Conservation (phyloP, 2,329 filamentous ascomycete species). For the Xylaria sp. region DNA sequence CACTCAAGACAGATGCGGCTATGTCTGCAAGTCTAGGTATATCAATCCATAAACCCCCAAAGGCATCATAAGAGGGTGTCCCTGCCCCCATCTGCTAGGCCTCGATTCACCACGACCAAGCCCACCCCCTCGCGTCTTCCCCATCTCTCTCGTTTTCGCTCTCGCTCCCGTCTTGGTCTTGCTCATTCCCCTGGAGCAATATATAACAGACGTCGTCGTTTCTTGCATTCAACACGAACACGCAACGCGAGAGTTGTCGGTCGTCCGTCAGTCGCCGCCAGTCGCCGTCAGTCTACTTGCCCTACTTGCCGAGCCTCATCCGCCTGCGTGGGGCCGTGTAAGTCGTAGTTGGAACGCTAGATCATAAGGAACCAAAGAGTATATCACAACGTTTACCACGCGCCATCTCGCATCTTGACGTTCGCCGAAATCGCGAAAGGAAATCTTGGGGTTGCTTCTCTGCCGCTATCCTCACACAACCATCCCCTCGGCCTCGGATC, state of each 20-base stretch:
- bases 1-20: slow-evolving; percentile 3
- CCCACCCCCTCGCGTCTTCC: slow-evolving; percentile 4
- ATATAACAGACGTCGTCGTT: not conserved
- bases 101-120: slow-evolving; percentile 12
- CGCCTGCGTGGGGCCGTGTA: slow-evolving; percentile 4
- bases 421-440: too few relatives aligned
- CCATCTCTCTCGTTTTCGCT: slow-evolving; percentile 1
- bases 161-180: slow-evolving; percentile 2
- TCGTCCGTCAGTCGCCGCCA: not conserved
- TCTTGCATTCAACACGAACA: not conserved
- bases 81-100: slow-evolving; percentile 29
- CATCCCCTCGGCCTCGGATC: too few relatives aligned
- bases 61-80: slow-evolving; percentile 21
- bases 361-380: not conserved
- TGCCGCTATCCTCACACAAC: too few relatives aligned
- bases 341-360: not conserved
- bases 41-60: slow-evolving; percentile 31
- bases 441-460: too few relatives aligned
- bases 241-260: not conserved
- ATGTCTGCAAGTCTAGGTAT: slow-evolving; percentile 23
- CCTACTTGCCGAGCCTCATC: slow-evolving; percentile 2
- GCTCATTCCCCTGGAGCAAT: not conserved
- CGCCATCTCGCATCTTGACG: not conserved
- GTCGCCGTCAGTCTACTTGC: not conserved
- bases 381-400: not conserved